phyloP scores from a whole-genome alignment of 768 basidiomycete genomes.

The Tricholoma bakamatsutake region DNA sequence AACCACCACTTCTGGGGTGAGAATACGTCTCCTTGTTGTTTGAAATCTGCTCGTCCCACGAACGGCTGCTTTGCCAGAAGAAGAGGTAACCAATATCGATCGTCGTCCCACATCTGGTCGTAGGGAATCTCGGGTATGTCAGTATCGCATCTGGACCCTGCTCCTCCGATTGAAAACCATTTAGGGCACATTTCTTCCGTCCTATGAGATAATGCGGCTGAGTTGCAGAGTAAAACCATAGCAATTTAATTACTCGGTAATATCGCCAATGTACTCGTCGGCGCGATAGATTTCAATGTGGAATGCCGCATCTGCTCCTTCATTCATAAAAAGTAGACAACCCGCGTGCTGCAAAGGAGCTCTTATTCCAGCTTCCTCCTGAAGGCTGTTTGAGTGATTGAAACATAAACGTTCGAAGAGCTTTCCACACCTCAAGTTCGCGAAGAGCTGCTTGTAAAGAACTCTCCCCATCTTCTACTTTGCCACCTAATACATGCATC shows the following conservation, averaged over 20 bases:
- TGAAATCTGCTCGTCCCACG: constrained; percentile 41
- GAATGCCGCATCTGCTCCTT: constrained; percentile 52
- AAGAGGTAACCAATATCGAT: constrained; percentile 63
- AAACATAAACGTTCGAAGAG: neutral
- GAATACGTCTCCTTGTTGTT: constrained; percentile 24
- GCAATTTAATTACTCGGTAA: constrained; percentile 50
- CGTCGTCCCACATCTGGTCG: constrained; percentile 55
- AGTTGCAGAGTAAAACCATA: neutral
- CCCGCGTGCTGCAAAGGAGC: constrained; percentile 62
- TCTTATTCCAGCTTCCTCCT: constrained; percentile 83
- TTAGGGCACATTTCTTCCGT: constrained; percentile 84
- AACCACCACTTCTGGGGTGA: constrained; percentile 42
- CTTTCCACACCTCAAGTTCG: constrained; percentile 49
- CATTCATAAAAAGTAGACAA: constrained; percentile 55
- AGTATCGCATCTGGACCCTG: neutral
- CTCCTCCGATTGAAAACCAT: constrained; percentile 54
- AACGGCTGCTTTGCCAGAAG: constrained; percentile 39
- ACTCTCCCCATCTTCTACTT: constrained; percentile 73
- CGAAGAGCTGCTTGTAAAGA: constrained; percentile 65
- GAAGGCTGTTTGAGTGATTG: constrained; percentile 1
- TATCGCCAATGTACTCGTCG: constrained; percentile 48
- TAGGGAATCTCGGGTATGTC: constrained; percentile 48
- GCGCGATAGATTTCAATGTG: constrained; percentile 72
- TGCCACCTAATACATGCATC: constrained; percentile 44
- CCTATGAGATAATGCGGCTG: constrained; percentile 30